Percentiles rank a stretch among this genome's conserved stretches.
phyloP scores from a whole-genome alignment of 2,329 filamentous ascomycete species.

The Colletotrichum salicis region DNA sequence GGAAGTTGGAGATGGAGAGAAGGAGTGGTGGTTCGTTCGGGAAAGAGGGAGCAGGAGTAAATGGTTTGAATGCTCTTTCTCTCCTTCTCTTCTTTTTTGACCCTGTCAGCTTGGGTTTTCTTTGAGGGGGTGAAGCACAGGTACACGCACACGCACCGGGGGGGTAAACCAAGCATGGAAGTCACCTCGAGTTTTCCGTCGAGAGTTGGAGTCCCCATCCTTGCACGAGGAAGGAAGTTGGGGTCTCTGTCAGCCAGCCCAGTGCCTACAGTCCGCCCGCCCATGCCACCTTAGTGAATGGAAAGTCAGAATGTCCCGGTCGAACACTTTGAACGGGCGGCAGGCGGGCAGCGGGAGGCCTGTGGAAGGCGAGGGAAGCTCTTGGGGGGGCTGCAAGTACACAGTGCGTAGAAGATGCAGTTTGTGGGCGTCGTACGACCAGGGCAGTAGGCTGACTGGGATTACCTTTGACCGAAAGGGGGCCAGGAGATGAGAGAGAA shows the following conservation, averaged over 20 bases:
- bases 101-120: slow-evolving; percentile 12
- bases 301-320: too few species aligned
- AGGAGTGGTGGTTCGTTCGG: slow-evolving; percentile 16
- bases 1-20: slow-evolving; percentile 1
- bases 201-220: background rate
- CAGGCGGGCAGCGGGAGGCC: slow-evolving; percentile 11
- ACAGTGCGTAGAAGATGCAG: background rate
- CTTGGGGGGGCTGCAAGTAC: background rate
- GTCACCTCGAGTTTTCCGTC: background rate
- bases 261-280: background rate
- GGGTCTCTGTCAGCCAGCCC: background rate
- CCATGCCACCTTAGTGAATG: too few species aligned
- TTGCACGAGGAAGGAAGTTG: too few species aligned
- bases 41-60: slow-evolving; percentile 13
- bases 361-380: slow-evolving; percentile 29
- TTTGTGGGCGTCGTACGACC: background rate
- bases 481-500: slow-evolving; percentile 4
- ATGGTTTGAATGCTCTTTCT: slow-evolving; percentile 12
- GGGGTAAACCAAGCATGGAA: background rate
- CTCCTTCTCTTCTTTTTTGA: slow-evolving; percentile 1
- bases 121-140: slow-evolving; percentile 1
- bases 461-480: slow-evolving; percentile 11
- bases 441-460: slow-evolving; percentile 1
- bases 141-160: background rate
- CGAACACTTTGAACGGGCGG: too few species aligned